phyloP scores from a whole-genome alignment of 805 yeast genomes.

The Yamadazyma nakazawae region DNA sequence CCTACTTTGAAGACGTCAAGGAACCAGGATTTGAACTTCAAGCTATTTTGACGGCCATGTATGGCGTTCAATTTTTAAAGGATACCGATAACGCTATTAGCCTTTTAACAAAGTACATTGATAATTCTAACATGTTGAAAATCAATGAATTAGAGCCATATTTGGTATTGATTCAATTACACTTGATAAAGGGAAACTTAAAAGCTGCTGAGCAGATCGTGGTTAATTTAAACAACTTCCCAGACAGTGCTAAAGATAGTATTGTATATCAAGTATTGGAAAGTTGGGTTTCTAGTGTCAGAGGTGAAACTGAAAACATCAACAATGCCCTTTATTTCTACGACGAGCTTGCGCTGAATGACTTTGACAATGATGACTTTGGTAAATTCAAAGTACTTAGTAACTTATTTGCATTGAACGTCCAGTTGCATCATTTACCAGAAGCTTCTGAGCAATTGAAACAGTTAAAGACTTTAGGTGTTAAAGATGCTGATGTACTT shows the following conservation, averaged over 20 bases:
- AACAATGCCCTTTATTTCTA: slow-evolving; percentile 53
- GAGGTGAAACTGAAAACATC: slow-evolving; percentile 41
- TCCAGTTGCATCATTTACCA: slow-evolving; percentile 75
- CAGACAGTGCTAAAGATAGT: slow-evolving; percentile 51
- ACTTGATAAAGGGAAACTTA: slow-evolving; percentile 36
- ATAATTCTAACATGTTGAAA: slow-evolving; percentile 18
- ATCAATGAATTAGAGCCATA: slow-evolving; percentile 39
- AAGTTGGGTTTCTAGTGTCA: slow-evolving; percentile 52
- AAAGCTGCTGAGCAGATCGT: slow-evolving; percentile 32
- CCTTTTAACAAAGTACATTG: slow-evolving; percentile 28
- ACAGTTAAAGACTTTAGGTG: slow-evolving; percentile 44
- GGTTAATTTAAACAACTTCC: slow-evolving; percentile 29
- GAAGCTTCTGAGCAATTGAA: slow-evolving; percentile 67
- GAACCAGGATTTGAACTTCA: slow-evolving; percentile 36
- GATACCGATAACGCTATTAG: slow-evolving; percentile 37
- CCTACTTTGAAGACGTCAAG: slow-evolving; percentile 39
- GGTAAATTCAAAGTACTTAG: slow-evolving; percentile 39
- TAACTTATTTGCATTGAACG: slow-evolving; percentile 68
- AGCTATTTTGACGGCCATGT: slow-evolving; percentile 39
- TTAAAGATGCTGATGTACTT: slow-evolving; percentile 35
- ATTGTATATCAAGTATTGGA: slow-evolving; percentile 76
- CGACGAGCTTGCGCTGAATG: slow-evolving; percentile 71
- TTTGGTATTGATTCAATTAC: slow-evolving; percentile 38
- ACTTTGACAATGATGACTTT: slow-evolving; percentile 36
- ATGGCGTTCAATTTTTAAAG: slow-evolving; percentile 33